phyloP scores from a whole-genome alignment of 1,284 basidiomycete species.

The Sutorius eximius region DNA sequence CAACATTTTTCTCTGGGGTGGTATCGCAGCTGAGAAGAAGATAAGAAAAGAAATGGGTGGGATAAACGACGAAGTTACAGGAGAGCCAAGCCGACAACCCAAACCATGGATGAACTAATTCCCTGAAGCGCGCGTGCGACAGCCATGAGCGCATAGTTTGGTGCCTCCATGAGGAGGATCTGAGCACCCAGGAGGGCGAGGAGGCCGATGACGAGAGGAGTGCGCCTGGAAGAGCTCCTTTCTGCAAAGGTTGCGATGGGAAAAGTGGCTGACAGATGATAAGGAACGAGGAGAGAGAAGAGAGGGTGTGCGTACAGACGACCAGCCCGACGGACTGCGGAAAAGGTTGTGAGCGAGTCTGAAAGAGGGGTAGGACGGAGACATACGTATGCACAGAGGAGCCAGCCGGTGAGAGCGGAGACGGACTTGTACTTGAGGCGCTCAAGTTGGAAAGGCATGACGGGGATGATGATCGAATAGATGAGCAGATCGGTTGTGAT shows the following conservation, averaged over 20 bases:
- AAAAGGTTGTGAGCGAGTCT: not conserved
- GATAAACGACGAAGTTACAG: slow-evolving; percentile 44
- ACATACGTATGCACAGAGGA: slow-evolving; percentile 62
- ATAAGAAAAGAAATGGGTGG: slow-evolving; percentile 6
- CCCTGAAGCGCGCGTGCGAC: slow-evolving; percentile 73
- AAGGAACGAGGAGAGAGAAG: not conserved
- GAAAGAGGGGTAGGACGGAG: not conserved
- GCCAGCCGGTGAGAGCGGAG: slow-evolving; percentile 65
- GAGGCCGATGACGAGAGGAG: slow-evolving; percentile 61
- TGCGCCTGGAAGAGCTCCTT: slow-evolving; percentile 51
- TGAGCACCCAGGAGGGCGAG: slow-evolving; percentile 57
- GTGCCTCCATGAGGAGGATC: slow-evolving; percentile 77
- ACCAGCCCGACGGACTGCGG: slow-evolving; percentile 48
- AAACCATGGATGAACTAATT: slow-evolving; percentile 70
- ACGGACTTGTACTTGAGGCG: slow-evolving; percentile 50
- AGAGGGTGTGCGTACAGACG: slow-evolving; percentile 42
- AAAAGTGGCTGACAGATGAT: slow-evolving; percentile 55
- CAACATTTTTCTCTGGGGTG: slow-evolving; percentile 56
- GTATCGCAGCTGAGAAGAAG: slow-evolving; percentile 59
- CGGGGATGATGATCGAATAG: slow-evolving; percentile 71
- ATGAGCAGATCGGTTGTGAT: slow-evolving; percentile 63
- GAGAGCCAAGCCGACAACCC: slow-evolving; percentile 74
- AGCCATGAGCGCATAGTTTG: slow-evolving; percentile 69
- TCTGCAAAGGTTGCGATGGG: slow-evolving; percentile 72
- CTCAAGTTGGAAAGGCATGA: slow-evolving; percentile 74